Percentiles rank a stretch among this genome's conserved stretches.
phyloP scores from a whole-genome alignment of 768 basidiomycete genomes.

The Boletus subparvulus region DNA sequence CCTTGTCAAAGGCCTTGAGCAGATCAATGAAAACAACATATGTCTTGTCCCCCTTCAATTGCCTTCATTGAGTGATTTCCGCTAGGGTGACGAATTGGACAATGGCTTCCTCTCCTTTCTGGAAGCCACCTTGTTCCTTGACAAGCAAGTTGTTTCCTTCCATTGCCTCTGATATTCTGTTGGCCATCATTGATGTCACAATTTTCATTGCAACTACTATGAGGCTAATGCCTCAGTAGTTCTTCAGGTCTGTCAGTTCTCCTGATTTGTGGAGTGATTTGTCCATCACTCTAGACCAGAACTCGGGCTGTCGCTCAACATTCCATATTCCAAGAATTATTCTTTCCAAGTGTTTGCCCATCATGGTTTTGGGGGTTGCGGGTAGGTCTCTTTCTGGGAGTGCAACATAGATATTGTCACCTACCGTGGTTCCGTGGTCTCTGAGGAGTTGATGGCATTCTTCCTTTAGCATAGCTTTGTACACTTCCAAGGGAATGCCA shows the following conservation, averaged over 20 bases:
- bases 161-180: not conserved
- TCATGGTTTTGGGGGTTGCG: not conserved
- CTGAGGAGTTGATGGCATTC: not conserved
- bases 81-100: not conserved
- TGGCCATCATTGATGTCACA: not conserved
- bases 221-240: not conserved
- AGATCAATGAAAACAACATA: not conserved
- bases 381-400: not conserved
- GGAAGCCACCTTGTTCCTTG: not conserved
- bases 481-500: not conserved
- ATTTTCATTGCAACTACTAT: not conserved
- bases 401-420: not conserved
- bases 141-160: not conserved
- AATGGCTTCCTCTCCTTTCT: not conserved
- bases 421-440: not conserved
- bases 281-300: not conserved
- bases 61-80: not conserved
- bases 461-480: not conserved
- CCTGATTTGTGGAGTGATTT: not conserved
- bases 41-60: not conserved
- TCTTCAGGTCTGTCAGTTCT: not conserved
- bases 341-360: not conserved
- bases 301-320: not conserved
- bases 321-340: not conserved
- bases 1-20: not conserved